Base-by-base conservation (phyloP, 441 rosid genomes). In the Erysimum cheiri region DNA sequence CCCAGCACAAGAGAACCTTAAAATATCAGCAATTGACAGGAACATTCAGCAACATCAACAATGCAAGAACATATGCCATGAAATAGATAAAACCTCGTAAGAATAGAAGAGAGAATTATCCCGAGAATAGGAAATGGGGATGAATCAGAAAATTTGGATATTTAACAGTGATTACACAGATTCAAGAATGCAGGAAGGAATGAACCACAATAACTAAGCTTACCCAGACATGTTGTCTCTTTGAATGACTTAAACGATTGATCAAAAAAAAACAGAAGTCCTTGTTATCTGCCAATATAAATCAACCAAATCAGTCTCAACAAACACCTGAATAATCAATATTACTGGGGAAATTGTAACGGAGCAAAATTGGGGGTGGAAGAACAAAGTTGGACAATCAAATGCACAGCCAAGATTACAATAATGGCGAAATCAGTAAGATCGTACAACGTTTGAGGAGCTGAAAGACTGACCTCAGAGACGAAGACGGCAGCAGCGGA, bases 221-320 rank as follows among this genome's bases (percentile, higher is more conserved):
- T 69, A 75, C 79, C 79, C 71, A 0, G 79, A 70, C 79, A 75
- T 75, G 61, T 48, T 70, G 40, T 64, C 50, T 69, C 57, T 64
- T 58, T 49, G 64, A 47, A 55, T 54, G 52, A 10, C 32, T 62
- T 55, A 22, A 63, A 17, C 33, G 58, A 75, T 8, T 15, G 13
- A 1, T 22, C 1, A 14, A 12, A 4, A 24, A 56, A 26, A 26
- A 35, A 12, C 9, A 48, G 0, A 48, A 41, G 29, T 33, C 13
- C 49, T 70, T 70, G 29, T 53, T 35, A 69, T 49, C 79, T 76
- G 75, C 36, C 63, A 49, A 2, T 49, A 52, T 6, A 19, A 22
- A 12, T 10, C 29, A 64, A 41, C 5, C 36, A 41, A 48, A 63
- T 64, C 57, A 69, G 36, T 57, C 32, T 10, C 32, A 9, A 9